These are phyloP conservation scores for Penicillium occitanis DNA, from an alignment of 2,329 filamentous ascomycete genomes.

Conservation along the genomic window DNA sequence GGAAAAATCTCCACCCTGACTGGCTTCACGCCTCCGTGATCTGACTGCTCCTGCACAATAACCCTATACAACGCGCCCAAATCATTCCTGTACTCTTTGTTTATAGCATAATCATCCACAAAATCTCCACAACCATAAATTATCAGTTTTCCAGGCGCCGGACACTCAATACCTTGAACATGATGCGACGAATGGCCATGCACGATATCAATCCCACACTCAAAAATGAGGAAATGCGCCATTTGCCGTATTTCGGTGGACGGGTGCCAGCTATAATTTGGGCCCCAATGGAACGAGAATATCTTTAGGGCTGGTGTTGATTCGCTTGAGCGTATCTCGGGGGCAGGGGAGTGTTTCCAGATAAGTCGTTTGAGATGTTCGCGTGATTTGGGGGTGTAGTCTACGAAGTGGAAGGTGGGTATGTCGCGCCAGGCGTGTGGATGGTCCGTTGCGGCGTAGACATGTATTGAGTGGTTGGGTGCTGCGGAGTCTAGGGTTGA, in stretches of 20 bases:
- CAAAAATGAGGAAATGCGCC: conserved; percentile 43
- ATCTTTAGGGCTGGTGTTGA: conserved; percentile 33
- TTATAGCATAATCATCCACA: conserved; percentile 45
- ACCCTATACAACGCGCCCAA: conserved; percentile 43
- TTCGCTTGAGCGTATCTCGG: neutral
- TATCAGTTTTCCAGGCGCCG: conserved; percentile 35
- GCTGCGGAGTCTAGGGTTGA: neutral
- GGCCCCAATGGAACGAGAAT: conserved; percentile 45
- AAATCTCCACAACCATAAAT: conserved; percentile 47
- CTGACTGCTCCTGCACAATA: conserved; percentile 25
- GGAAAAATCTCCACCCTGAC: conserved; percentile 39
- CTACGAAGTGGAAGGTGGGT: conserved; percentile 39
- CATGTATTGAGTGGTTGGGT: conserved; percentile 28
- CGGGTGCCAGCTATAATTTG: conserved; percentile 42
- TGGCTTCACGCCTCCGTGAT: conserved; percentile 23
- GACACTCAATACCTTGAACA: conserved; percentile 42
- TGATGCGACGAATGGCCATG: conserved; percentile 46
- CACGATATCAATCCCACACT: conserved; percentile 44
- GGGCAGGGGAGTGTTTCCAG: conserved; percentile 9
- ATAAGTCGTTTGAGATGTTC: conserved; percentile 26
- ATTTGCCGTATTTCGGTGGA: conserved; percentile 32
- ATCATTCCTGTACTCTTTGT: conserved; percentile 39
- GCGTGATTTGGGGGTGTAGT: conserved; percentile 32
- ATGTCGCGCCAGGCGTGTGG: conserved; percentile 35
- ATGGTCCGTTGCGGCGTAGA: conserved; percentile 42